Evolutionary conservation across 345 rosid genomes (phyloP), one percentile per base, ranked within the genome.

Genomic region (Hypericum perforatum): DNA sequence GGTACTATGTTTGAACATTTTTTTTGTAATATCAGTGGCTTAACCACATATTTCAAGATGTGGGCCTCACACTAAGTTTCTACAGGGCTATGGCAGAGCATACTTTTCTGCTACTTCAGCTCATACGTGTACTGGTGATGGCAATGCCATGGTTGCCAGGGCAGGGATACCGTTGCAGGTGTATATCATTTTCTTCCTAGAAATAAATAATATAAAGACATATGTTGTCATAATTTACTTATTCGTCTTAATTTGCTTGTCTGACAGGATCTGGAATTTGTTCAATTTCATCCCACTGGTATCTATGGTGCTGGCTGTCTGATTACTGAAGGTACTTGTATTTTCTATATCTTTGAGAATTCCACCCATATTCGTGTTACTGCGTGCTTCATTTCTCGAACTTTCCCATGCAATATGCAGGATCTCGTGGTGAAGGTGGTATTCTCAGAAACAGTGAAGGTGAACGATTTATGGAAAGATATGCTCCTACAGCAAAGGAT

Each of bases 391-490:
- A 41, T 16, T n/a, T n/a, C n/a, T n/a, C n/a, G n/a, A n/a, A 22
- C 1, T 22, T 57, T 53, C 57, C 15, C 65, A 13, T 63, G 53
- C 54, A 10, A 60, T 46, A 43, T 54, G 44, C 57, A 92, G 98
- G 98, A 70, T 92, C 98, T 62, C 94, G 98, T 37, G 98, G 98
- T 51, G 98, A 92, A 80, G 98, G 98, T 57, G 98, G 98, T 64
- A 92, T 92, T 60, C 94, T 92, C 52, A 76, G 98, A 71, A 92
- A 92, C 58, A 81, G 85, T 54, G 98, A 92, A 75, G 98, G 98
- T 61, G 98, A 92, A 63, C 77, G 98, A 41, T 92, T 92, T 68
- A 92, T 92, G 98, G 98, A 92, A 68, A 77, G 98, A 43, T 92
- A 92, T 77, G 98, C 98, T 53, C 98, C 98, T 32, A 88, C 96